Evolutionary conservation across 2,329 filamentous ascomycete genomes (phyloP).

Genomic region (Colletotrichum godetiae): DNA sequence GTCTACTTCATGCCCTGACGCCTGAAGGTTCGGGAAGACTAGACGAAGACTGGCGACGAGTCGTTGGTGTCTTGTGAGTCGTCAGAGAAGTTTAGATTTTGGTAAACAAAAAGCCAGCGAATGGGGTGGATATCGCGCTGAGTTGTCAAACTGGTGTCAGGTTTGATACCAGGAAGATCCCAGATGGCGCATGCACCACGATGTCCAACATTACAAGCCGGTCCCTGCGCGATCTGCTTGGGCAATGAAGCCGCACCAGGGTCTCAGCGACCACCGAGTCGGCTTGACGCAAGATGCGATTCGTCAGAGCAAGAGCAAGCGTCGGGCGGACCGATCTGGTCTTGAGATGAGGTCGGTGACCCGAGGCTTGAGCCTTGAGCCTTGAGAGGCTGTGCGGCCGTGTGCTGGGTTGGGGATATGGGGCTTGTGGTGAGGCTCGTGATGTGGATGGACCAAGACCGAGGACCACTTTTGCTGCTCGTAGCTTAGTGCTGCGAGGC

Average conservation of each 20-base stretch:
- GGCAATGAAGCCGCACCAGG: constrained; percentile 54
- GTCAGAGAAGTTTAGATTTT: constrained; percentile 36
- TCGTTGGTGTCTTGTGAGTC: constrained; percentile 37
- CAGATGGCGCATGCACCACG: constrained; percentile 48
- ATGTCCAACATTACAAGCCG: constrained; percentile 53
- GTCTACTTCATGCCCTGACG: constrained; percentile 35
- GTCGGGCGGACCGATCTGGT: constrained; percentile 29
- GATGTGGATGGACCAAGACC: constrained; percentile 27
- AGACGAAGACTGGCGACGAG: constrained; percentile 35
- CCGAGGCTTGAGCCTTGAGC: not conserved
- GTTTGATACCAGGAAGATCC: constrained; percentile 55
- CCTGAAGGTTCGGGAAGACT: constrained; percentile 36
- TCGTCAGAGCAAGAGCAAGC: constrained; percentile 29
- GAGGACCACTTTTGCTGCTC: constrained; percentile 26
- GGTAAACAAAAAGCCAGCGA: constrained; percentile 38
- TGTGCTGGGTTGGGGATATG: constrained; percentile 11
- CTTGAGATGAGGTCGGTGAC: constrained; percentile 19
- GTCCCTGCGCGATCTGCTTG: constrained; percentile 53
- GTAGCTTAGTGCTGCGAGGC: constrained; percentile 30
- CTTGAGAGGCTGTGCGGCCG: not conserved
- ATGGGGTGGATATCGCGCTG: constrained; percentile 45
- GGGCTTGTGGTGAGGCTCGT: constrained; percentile 32
- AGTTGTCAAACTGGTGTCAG: constrained; percentile 51
- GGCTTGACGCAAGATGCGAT: constrained; percentile 35
- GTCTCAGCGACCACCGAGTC: constrained; percentile 44